Conservation (phyloP, 371 early-diverging fungal genomes). For the Syncephalis plumigaleata region DNA sequence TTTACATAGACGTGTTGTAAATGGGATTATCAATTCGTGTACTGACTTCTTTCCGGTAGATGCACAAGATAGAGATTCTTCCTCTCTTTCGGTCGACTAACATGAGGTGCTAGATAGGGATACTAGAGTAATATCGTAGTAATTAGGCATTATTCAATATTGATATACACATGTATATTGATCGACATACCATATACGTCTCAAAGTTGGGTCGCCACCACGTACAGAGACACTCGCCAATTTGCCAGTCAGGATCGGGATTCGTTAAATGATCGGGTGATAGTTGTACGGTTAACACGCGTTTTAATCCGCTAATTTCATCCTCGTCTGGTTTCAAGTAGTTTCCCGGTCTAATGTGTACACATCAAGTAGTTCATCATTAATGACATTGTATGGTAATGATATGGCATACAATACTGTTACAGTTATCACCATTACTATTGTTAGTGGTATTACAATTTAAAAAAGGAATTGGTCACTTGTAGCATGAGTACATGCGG, state of each 20-base stretch:
- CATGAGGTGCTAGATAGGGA: slow-evolving; percentile 64
- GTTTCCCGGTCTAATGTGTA: slow-evolving; percentile 59
- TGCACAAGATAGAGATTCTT: slow-evolving; percentile 53
- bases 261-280: slow-evolving; percentile 11
- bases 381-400: too few species aligned
- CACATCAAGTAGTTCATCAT: too few species aligned
- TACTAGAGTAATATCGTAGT: slow-evolving; percentile 21
- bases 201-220: slow-evolving; percentile 76
- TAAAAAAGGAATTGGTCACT: slow-evolving; percentile 55
- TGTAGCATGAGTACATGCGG: slow-evolving; percentile 68
- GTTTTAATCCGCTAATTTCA: slow-evolving; percentile 46
- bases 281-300: slow-evolving; percentile 30
- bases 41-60: slow-evolving; percentile 52
- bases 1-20: not conserved
- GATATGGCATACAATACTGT: not conserved
- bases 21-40: not conserved
- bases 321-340: slow-evolving; percentile 49
- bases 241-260: slow-evolving; percentile 36
- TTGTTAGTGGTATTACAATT: too few species aligned
- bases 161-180: not conserved
- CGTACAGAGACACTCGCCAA: slow-evolving; percentile 47
- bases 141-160: too few species aligned
- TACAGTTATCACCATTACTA: too few species aligned
- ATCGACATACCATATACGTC: slow-evolving; percentile 35
- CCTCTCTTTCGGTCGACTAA: slow-evolving; percentile 61